Base-by-base conservation (phyloP, 2,329 filamentous ascomycete genomes). In the Sporothrix sp. region DNA sequence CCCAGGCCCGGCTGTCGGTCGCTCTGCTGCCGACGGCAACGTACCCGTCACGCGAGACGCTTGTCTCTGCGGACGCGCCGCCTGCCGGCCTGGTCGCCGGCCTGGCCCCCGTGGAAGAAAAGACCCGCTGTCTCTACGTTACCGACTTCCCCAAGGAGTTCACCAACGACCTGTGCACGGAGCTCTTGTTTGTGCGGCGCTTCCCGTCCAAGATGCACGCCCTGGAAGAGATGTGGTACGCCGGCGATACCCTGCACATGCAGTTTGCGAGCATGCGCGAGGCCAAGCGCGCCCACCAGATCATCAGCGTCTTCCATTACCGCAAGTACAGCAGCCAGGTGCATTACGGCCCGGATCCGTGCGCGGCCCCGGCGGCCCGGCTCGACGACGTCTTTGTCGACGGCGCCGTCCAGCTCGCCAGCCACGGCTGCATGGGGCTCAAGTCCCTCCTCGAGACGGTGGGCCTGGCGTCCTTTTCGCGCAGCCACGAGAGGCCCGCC, bases 211-310 rank as follows among this genome's bases (percentile, higher is more conserved):
- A 39, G 4, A 14, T 54, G 13, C 32, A 42, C 9, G 25, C 30
- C 0, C 44, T 58, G 1, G 56, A 58, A 18, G 56, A 58, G 30
- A 44, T 58, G 40, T 58, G 56, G 56, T 58, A 53, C 18, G 48
- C 45, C 10, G 51, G 36, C 10, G 23, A 50, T 10, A 37, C 21
- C 0, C 21, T 58, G 13, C 48, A 54, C 38, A 54, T 58, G 7
- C 48, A 54, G 14, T 58, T 52, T 25, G 54, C 50, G 1, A 57
- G 51, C 45, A 54, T 57, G n/a, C 32, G 37, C 1, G 54, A 54
- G 21, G 52, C 54, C 3, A 42, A 40, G 4, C 50, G 44, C 16
- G 56, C 54, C 3, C 37, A 50, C 25, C 33, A 33, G 6, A 42
- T 46, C 8, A 33, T 51, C 3, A 46, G 33, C 10, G 37, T 48